Evolutionary conservation across 1,139 yeast genomes (phyloP), one percentile per base, ranked within the genome.

Genomic region (Sugiyamaella novakii): DNA sequence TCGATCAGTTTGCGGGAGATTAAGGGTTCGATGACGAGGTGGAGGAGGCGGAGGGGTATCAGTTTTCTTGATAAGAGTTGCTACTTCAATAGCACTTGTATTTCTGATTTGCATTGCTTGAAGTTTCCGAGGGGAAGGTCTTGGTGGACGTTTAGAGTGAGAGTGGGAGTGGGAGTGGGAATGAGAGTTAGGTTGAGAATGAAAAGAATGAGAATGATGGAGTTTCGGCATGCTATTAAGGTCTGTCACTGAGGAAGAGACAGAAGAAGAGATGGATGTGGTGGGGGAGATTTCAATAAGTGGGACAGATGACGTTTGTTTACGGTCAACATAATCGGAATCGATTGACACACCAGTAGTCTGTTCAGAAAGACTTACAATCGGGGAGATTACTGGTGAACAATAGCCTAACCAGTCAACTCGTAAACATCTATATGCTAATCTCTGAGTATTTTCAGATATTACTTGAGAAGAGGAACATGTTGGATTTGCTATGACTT

Each of bases 351-450:
- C 22, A 8, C 42, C 34, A 30, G 50, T 45, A 19, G 34, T 44
- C 17, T 34, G 27, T 3, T 46, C 51, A 2, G 49, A 28, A 10
- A 45, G 40, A 15, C 53, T 51, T 19, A 39, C 36, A 12, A 43
- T 15, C 3, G 55, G 52, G 2, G 54, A 41, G 12, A 35, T 27
- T 7, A 40, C 29, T 21, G 51, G 43, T 17, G 51, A 39, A 17
- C 36, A 21, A 49, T 59, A 61, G n/a, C 61, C 70, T 21, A 87
- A 69, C 84, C 89, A 83, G 2, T 75, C 68, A 1, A 85, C 76
- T 0, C 72, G 61, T 47, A 85, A 65, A 60, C 95, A 85, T 54
- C 81, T 76, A n/a, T 69, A 62, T 0, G 95, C 83, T 43, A 87
- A 68, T 45, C 81, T 74, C 29, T 76, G 73, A 0, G 88, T 81